Base-by-base conservation (phyloP, 495 filamentous ascomycete species). In the Penicillium psychrofluorescens region DNA sequence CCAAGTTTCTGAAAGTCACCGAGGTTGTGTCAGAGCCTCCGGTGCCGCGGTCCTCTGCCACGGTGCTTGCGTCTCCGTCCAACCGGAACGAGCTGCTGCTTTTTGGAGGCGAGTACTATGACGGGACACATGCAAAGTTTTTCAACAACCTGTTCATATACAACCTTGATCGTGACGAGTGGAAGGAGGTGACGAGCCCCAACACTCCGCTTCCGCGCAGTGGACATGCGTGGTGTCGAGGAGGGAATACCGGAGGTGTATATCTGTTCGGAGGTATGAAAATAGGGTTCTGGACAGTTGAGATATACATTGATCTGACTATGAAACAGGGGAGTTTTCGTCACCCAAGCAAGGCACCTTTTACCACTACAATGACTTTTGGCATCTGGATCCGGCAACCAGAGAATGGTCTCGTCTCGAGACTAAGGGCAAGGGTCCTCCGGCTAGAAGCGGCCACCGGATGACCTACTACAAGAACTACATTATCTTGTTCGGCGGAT, bases 341-440 rank as follows among this genome's bases (percentile, higher is more conserved):
- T 82, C 75, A 8, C 92, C 92, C 1, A 98, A 96, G 56, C 92
- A 98, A 61, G 92, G 92, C 4, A 98, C 91, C 1, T 98, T 98
- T 60, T 96, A 98, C 58, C 92, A 98, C 55, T 98, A 98, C 68
- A 95, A 95, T 62, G 92, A 96, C 59, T 96, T 97, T 59, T 98
- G 92, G 92, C 76, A 86, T 29, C 80, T 96, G 31, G 88, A 95
- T 41, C 80, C 88, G 0, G 71, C 76, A 6, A 78, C 81, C 0
- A 75, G 86, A 44, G 92, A 98, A 68, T 98, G 92, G 92, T 85
- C 79, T 35, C 80, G 88, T 28, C 60, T 98, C 27, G 92, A 98
- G 61, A 73, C 68, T 39, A 95, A 95, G 70, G 86, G 86, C 37
- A 89, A 90, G 61, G 79, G 81, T 0, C 92, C 92, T 14, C 88